Evolutionary conservation across 1,284 basidiomycete species (phyloP).

Genomic region (Rugosomyces carneus): DNA sequence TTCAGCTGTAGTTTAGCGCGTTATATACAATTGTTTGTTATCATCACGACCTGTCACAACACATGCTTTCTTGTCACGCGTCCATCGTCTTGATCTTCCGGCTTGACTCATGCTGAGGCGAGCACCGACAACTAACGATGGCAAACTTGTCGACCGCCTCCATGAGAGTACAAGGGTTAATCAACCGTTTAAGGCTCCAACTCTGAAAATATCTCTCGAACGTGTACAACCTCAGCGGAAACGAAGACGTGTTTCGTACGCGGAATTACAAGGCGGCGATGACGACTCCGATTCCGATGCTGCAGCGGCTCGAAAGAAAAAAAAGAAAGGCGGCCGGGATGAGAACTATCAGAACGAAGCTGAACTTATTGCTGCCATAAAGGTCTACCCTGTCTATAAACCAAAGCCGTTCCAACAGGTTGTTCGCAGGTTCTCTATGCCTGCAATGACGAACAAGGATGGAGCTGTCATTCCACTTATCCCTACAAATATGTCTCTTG

Average conservation of each 20-base stretch:
- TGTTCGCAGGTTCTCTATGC: slow-evolving; percentile 75
- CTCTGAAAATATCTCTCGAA: slow-evolving; percentile 38
- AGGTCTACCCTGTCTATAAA: slow-evolving; percentile 79
- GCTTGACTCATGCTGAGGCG: slow-evolving; percentile 52
- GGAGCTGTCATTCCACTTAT: slow-evolving; percentile 65
- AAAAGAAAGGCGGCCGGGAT: slow-evolving; percentile 56
- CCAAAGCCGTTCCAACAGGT: slow-evolving; percentile 73
- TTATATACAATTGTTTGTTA: slow-evolving; percentile 2
- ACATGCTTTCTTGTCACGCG: slow-evolving; percentile 14
- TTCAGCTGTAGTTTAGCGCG: slow-evolving; percentile 1
- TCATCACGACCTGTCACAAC: slow-evolving; percentile 16
- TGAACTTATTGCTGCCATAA: slow-evolving; percentile 54
- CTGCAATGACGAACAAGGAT: slow-evolving; percentile 78
- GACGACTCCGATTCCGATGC: slow-evolving; percentile 51
- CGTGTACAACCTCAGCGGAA: slow-evolving; percentile 68
- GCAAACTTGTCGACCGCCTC: slow-evolving; percentile 56
- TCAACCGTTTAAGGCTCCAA: slow-evolving; percentile 79
- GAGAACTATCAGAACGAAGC: slow-evolving; percentile 49
- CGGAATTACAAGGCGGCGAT: slow-evolving; percentile 51
- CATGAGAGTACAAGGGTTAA: slow-evolving; percentile 66
- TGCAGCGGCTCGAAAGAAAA: slow-evolving; percentile 40
- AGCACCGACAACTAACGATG: slow-evolving; percentile 63
- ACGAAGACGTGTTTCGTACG: slow-evolving; percentile 80
- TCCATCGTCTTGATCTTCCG: neutral
- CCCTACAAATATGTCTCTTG: slow-evolving; percentile 74